Conservation (phyloP, 306 rosid genomes). For the Prinsepia uniflora region DNA sequence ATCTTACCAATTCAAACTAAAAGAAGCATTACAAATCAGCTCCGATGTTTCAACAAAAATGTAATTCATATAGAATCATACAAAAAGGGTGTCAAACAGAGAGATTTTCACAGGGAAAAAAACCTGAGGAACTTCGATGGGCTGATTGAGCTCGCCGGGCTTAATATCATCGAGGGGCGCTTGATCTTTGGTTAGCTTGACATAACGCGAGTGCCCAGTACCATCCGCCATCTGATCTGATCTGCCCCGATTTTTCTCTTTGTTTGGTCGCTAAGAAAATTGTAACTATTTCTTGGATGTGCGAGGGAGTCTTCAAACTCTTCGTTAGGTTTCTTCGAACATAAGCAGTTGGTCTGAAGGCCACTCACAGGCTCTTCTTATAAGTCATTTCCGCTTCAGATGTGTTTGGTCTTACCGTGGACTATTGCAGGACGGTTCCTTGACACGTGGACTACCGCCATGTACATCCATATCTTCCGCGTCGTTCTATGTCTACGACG, state of each 20-base stretch:
- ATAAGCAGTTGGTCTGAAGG: no score
- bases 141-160: conserved; percentile 98
- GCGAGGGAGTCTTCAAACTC: no score
- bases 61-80: not conserved
- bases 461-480: no score
- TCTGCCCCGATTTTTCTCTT: conserved; percentile 5
- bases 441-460: no score
- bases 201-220: conserved; percentile 65
- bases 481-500: not conserved
- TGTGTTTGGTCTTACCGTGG: no score
- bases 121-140: conserved; percentile 94
- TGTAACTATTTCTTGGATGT: no score
- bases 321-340: no score
- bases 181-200: conserved; percentile 81
- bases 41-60: not conserved
- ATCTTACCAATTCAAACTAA: not conserved
- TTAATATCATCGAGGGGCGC: conserved; percentile 63
- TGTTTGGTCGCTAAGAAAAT: conserved; percentile 18
- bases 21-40: not conserved
- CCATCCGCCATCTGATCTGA: conserved; percentile 67
- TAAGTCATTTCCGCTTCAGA: no score
- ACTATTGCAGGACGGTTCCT: no score
- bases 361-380: no score
- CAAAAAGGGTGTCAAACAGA: not conserved
- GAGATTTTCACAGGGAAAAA: not conserved